Evolutionary conservation across 805 yeast species (phyloP).

Genomic region (Metschnikowia similis): DNA sequence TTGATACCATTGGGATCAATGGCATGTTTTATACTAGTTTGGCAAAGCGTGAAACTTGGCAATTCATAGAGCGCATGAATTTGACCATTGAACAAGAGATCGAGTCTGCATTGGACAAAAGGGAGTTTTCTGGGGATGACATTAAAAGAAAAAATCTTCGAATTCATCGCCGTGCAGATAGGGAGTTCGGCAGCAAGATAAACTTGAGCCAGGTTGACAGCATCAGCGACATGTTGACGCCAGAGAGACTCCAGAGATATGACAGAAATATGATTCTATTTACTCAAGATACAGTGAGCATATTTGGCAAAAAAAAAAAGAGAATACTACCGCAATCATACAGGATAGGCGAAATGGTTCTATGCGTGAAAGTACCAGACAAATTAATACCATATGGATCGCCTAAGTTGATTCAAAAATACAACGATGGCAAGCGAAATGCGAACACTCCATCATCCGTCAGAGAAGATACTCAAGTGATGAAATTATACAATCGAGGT

Average conservation of each 20-base stretch:
- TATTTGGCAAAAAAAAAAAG: constrained; percentile 36
- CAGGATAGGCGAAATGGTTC: constrained; percentile 31
- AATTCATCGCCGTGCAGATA: neutral
- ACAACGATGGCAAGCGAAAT: constrained; percentile 24
- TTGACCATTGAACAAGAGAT: constrained; percentile 35
- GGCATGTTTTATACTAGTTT: constrained; percentile 29
- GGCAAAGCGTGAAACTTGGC: constrained; percentile 31
- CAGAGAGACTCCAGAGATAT: neutral
- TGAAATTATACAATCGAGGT: constrained; percentile 29
- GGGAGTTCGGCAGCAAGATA: constrained; percentile 4
- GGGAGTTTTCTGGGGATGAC: constrained; percentile 25
- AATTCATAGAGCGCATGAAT: constrained; percentile 24
- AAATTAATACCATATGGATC: constrained; percentile 33
- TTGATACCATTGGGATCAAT: constrained; percentile 30
- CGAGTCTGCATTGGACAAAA: constrained; percentile 24
- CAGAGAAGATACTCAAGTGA: constrained; percentile 20
- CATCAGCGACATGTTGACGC: constrained; percentile 28
- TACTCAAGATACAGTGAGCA: constrained; percentile 16
- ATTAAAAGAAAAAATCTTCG: constrained; percentile 31
- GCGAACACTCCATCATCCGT: constrained; percentile 5
- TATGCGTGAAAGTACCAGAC: constrained; percentile 32
- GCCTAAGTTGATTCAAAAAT: constrained; percentile 34
- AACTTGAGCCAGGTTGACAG: constrained; percentile 7
- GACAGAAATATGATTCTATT: constrained; percentile 7
- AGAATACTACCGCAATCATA: constrained; percentile 29